These are phyloP conservation scores for Scheffersomyces parashehatae DNA, from an alignment of 1,139 yeast genomes.

Conservation along the genomic window DNA sequence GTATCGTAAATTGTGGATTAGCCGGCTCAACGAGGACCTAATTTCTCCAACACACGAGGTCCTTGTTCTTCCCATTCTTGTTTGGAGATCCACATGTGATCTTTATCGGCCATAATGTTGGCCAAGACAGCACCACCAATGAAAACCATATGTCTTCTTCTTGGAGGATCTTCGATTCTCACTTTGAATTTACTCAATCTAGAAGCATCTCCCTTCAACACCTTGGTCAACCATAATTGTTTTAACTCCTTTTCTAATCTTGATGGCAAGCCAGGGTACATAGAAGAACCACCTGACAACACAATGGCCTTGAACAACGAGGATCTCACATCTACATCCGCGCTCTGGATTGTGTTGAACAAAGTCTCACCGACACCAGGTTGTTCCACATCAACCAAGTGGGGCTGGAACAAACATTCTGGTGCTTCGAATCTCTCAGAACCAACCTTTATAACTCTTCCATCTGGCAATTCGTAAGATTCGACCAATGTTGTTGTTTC, in stretches of 20 bases:
- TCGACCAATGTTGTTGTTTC: constrained; percentile 95
- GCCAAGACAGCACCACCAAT: constrained; percentile 99
- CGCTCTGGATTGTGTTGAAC: constrained; percentile 89
- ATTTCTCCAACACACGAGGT: constrained; percentile 75
- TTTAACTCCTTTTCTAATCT: constrained; percentile 93
- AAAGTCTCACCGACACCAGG: constrained; percentile 94
- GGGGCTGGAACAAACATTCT: constrained; percentile 96
- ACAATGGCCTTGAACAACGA: constrained; percentile 90
- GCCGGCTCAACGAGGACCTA: constrained; percentile 78
- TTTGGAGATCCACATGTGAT: constrained; percentile 95
- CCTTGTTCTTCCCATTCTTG: constrained; percentile 99
- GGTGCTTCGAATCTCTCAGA: constrained; percentile 98
- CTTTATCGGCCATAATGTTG: constrained; percentile 96
- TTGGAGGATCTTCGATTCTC: constrained; percentile 97
- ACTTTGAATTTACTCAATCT: constrained; percentile 91
- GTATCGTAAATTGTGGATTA: no score
- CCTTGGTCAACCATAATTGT: constrained; percentile 92
- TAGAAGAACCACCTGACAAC: constrained; percentile 94
- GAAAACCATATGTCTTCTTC: constrained; percentile 98
- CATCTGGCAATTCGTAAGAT: constrained; percentile 92
- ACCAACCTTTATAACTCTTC: constrained; percentile 90
- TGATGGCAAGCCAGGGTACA: constrained; percentile 98
- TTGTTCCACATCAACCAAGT: constrained; percentile 94
- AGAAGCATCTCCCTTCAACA: constrained; percentile 82
- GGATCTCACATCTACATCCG: constrained; percentile 91